Conservation (phyloP, 2,329 filamentous ascomycete species). For the Aspergillus viridinutans region DNA sequence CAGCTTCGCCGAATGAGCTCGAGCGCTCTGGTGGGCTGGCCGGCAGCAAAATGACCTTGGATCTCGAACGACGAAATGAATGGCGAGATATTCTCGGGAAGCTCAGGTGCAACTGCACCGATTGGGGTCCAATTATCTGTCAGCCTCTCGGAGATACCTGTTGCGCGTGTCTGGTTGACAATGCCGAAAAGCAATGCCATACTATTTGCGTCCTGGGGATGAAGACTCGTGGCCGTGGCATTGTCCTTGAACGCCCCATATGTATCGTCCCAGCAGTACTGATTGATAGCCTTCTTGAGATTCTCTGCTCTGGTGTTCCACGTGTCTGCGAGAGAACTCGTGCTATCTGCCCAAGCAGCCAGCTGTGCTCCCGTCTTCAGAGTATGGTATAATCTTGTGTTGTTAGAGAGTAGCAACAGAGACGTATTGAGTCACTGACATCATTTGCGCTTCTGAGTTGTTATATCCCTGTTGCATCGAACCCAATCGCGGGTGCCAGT, state of each 20-base stretch:
- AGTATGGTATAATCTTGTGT: constrained; percentile 47
- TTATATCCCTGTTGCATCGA: constrained; percentile 48
- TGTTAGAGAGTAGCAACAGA: not conserved
- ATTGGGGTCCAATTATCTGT: constrained; percentile 53
- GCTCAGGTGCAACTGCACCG: constrained; percentile 53
- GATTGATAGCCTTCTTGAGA: constrained; percentile 46
- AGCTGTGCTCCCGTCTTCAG: constrained; percentile 51
- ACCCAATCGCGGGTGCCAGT: constrained; percentile 51
- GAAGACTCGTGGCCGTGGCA: constrained; percentile 46
- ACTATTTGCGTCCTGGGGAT: constrained; percentile 59
- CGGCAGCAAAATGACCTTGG: constrained; percentile 51
- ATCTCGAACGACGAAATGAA: constrained; percentile 59
- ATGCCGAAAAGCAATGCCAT: constrained; percentile 52
- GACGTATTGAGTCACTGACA: constrained; percentile 22
- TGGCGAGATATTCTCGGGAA: constrained; percentile 55
- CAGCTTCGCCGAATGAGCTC: constrained; percentile 54
- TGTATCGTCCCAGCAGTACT: constrained; percentile 46
- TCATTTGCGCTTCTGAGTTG: constrained; percentile 51
- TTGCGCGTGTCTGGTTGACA: constrained; percentile 31
- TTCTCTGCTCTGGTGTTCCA: constrained; percentile 10
- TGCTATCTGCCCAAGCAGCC: constrained; percentile 46
- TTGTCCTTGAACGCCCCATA: constrained; percentile 55
- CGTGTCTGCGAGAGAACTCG: constrained; percentile 28
- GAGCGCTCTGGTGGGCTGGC: constrained; percentile 49
- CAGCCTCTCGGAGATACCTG: constrained; percentile 44